A percentile compares a stretch with the other conserved stretches of the same genome.
These are phyloP conservation scores for Pseudozyma hubeiensis DNA, from an alignment of 1,284 basidiomycete species.

Conservation along the genomic window DNA sequence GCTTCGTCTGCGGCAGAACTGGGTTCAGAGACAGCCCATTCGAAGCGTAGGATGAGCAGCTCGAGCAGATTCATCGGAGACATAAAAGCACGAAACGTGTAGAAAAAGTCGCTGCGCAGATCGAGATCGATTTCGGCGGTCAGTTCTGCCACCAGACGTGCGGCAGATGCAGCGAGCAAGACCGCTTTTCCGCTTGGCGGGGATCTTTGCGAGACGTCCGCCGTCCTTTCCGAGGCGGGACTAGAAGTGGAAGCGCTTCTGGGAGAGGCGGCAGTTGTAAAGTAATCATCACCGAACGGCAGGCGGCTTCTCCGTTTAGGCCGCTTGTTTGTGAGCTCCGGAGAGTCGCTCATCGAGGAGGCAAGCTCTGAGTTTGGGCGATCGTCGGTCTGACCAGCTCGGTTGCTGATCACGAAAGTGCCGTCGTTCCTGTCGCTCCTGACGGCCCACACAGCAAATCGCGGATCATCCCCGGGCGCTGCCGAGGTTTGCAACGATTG, in stretches of 20 bases:
- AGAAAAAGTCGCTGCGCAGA: slow-evolving; percentile 61
- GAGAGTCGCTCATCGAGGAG: slow-evolving; percentile 11
- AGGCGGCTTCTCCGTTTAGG: slow-evolving; percentile 27
- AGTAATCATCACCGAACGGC: slow-evolving; percentile 12
- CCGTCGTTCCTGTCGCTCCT: slow-evolving; percentile 31
- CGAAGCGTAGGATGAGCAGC: slow-evolving; percentile 58
- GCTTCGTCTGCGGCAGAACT: slow-evolving; percentile 51
- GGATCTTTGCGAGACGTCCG: neutral
- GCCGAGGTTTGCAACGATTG: slow-evolving; percentile 43
- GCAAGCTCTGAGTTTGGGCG: slow-evolving; percentile 6
- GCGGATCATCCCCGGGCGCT: slow-evolving; percentile 56
- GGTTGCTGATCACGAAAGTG: slow-evolving; percentile 36
- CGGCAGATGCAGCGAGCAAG: slow-evolving; percentile 55
- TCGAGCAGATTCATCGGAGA: slow-evolving; percentile 48
- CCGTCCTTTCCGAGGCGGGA: slow-evolving; percentile 12
- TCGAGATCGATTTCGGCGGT: slow-evolving; percentile 61
- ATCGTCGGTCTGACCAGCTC: slow-evolving; percentile 28
- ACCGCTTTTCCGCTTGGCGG: slow-evolving; percentile 16
- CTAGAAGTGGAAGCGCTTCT: neutral
- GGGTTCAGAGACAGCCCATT: slow-evolving; percentile 55
- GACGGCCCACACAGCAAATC: slow-evolving; percentile 61
- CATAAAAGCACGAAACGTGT: slow-evolving; percentile 60
- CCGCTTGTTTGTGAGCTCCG: slow-evolving; percentile 20
- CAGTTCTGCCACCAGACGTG: slow-evolving; percentile 60
- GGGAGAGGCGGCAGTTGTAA: slow-evolving; percentile 1